Evolutionary conservation across 805 yeast genomes (phyloP).

Genomic region (Diddensiella transvaalensis): DNA sequence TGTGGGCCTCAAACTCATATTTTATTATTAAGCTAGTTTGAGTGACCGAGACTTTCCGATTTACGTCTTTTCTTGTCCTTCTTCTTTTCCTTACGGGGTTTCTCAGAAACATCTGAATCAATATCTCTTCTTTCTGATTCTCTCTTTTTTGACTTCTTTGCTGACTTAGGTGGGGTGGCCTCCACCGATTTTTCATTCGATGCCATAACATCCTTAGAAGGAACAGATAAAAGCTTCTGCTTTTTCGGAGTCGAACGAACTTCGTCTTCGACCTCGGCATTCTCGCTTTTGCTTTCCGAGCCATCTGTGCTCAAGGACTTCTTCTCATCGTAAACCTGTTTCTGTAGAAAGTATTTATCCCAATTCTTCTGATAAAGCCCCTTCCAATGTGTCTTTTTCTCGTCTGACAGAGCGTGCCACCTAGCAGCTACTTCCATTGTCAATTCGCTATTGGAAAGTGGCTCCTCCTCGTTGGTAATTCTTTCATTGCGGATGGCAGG

Average conservation of each 20-base stretch:
- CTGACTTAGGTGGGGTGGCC: conserved; percentile 4
- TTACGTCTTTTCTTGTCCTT: conserved; percentile 48
- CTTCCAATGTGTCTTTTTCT: conserved; percentile 71
- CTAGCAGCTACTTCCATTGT: conserved; percentile 72
- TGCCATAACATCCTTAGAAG: background rate
- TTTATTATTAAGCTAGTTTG: too few species aligned
- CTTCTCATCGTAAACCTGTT: conserved; percentile 47
- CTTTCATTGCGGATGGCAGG: conserved; percentile 69
- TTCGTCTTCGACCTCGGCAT: background rate
- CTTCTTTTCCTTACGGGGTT: conserved; percentile 35
- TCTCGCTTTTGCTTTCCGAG: background rate
- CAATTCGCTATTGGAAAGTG: conserved; percentile 70
- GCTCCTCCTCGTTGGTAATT: conserved; percentile 51
- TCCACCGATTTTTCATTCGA: background rate
- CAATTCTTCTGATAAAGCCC: conserved; percentile 45
- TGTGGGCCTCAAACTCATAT: too few species aligned
- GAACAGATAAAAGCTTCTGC: background rate
- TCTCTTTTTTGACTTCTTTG: conserved; percentile 30
- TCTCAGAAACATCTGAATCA: conserved; percentile 2
- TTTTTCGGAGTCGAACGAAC: background rate
- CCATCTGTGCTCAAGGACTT: conserved; percentile 26
- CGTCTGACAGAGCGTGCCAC: conserved; percentile 72
- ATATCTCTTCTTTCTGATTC: conserved; percentile 25
- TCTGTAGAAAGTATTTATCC: conserved; percentile 42
- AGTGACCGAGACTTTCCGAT: conserved; percentile 26